Percentiles rank a stretch among this genome's conserved stretches.
These are phyloP conservation scores for Colletotrichum echinochloae DNA, from an alignment of 2,329 filamentous ascomycete genomes.

Conservation along the genomic window DNA sequence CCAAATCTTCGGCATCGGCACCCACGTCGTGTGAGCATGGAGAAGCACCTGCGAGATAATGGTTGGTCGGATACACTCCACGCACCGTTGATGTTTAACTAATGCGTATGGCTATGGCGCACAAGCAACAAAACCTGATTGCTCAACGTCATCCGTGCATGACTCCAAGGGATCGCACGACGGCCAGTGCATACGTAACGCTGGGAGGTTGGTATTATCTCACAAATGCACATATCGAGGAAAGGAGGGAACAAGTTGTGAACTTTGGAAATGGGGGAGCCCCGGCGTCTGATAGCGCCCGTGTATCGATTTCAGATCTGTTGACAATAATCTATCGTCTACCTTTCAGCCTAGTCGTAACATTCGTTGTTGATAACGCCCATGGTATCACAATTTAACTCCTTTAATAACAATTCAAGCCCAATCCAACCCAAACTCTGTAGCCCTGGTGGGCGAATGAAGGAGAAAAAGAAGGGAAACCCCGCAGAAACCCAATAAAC, in stretches of 20 bases:
- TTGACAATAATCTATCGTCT: background rate
- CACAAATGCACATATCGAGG: background rate
- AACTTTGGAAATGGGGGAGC: background rate
- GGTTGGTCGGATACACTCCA: background rate
- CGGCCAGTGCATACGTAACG: background rate
- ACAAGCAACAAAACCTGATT: background rate
- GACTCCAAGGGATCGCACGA: background rate
- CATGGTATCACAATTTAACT: constrained; percentile 33
- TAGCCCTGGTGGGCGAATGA: background rate
- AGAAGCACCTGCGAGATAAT: background rate
- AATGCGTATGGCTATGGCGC: background rate
- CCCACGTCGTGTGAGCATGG: constrained; percentile 1
- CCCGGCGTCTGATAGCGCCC: constrained; percentile 18
- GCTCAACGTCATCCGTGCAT: background rate
- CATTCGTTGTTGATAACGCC: constrained; percentile 27
- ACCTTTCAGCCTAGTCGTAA: constrained; percentile 1
- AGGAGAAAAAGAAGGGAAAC: background rate
- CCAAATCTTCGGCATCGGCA: background rate
- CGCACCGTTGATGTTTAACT: no score
- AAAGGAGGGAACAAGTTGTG: background rate
- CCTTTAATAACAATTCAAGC: background rate
- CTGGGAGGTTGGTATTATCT: background rate
- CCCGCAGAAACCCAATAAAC: constrained; percentile 2
- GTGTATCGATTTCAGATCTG: background rate
- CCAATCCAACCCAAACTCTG: constrained; percentile 1